A percentile compares a stretch with the other conserved stretches of the same genome.
Evolutionary conservation across 176 grass and related monocot genomes (phyloP).

Genomic region (Bolboschoenus planiculmis): DNA sequence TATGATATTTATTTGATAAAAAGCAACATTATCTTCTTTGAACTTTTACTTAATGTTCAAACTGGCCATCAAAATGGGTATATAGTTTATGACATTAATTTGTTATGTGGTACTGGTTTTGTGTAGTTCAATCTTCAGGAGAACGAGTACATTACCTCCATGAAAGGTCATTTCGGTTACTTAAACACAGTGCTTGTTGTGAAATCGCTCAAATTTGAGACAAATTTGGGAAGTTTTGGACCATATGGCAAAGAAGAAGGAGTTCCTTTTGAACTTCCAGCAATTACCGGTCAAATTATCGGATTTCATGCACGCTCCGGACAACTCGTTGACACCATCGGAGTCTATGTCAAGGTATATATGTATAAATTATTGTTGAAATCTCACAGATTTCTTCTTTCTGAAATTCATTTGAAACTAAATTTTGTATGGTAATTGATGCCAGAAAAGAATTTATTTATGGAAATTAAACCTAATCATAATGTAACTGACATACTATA

Average conservation of each 20-base stretch:
- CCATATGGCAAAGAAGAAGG: constrained; percentile 36
- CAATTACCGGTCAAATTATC: constrained; percentile 33
- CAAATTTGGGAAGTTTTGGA: constrained; percentile 29
- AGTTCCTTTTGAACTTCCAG: constrained; percentile 37
- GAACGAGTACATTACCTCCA: constrained; percentile 29
- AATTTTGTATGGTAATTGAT: no score
- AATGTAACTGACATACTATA: neutral
- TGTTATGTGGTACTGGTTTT: neutral
- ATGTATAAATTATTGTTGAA: neutral
- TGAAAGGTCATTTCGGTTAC: constrained; percentile 25
- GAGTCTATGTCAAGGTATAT: constrained; percentile 31
- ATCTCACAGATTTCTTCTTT: neutral
- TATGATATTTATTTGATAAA: no score
- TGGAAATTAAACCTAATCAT: neutral
- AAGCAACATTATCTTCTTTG: no score
- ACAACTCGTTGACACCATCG: constrained; percentile 28
- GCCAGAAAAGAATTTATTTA: no score
- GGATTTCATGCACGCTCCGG: constrained; percentile 43
- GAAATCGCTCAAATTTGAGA: constrained; percentile 34
- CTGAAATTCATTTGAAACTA: neutral
- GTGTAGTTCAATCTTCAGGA: constrained; percentile 28
- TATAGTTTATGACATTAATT: neutral
- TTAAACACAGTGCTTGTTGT: constrained; percentile 13
- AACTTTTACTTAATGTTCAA: no score
- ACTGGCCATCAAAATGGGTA: no score